Conservation (phyloP, 805 yeast genomes). For the Komagataella ulmi region DNA sequence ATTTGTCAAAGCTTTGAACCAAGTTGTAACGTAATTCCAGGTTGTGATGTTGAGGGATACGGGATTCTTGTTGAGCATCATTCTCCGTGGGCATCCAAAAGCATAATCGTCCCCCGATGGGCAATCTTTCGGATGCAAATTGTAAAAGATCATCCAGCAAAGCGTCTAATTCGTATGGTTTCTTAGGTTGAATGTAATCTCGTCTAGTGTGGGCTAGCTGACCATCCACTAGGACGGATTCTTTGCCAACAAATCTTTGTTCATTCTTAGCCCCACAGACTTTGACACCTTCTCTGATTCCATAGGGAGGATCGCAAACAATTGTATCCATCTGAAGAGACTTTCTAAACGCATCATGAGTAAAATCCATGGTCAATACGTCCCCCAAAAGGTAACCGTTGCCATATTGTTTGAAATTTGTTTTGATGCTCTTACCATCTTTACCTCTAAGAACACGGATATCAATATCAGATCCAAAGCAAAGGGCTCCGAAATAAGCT, state of each 20-base stretch:
- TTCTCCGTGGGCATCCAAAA: constrained; percentile 99
- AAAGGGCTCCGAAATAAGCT: constrained; percentile 67
- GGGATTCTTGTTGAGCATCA: constrained; percentile 54
- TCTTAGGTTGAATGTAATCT: constrained; percentile 88
- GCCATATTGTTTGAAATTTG: constrained; percentile 68
- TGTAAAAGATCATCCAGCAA: constrained; percentile 65
- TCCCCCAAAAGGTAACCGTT: constrained; percentile 51
- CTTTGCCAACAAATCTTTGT: constrained; percentile 59
- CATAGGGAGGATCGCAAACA: constrained; percentile 95
- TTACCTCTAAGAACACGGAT: constrained; percentile 67
- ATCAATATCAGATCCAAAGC: constrained; percentile 87
- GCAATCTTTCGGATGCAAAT: constrained; percentile 62
- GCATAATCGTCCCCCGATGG: constrained; percentile 66
- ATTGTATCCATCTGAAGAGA: constrained; percentile 62
- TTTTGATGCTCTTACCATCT: constrained; percentile 24
- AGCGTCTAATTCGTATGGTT: constrained; percentile 70
- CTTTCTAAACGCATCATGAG: constrained; percentile 68
- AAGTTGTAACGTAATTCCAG: constrained; percentile 60
- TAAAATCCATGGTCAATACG: constrained; percentile 85
- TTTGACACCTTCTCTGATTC: constrained; percentile 89
- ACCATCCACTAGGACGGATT: constrained; percentile 63
- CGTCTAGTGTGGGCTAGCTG: constrained; percentile 60
- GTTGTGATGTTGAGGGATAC: constrained; percentile 67
- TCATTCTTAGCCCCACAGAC: constrained; percentile 69
- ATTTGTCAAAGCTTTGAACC: constrained; percentile 81